Base-by-base conservation (phyloP, 2,329 filamentous ascomycete species). In the Colletotrichum noveboracense region DNA sequence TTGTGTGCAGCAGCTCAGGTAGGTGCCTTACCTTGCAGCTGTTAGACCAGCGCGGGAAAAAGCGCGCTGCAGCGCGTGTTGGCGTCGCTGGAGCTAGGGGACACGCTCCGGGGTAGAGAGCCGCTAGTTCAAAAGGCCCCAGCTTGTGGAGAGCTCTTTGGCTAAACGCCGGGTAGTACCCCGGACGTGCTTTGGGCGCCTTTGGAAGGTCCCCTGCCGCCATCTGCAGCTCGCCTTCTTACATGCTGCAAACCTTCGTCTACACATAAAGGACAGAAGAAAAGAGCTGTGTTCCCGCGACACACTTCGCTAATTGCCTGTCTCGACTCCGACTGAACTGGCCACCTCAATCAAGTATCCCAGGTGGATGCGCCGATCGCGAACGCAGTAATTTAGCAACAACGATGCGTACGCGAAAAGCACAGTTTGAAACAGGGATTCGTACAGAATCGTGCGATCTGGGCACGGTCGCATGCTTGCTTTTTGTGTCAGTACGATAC, bases 1-100 rank as follows among this genome's bases (percentile, higher is more conserved):
- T 55, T 16, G 64, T 43, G 24, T 48, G 38, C 64, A 18, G 61
- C n/a, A 68, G 30, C 18, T 52, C 43, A 52, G 43, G 43, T 24
- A 48, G 36, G 36, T 38, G 18, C 43, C n/a, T 52, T 52, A 21
- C 43, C 43, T 52, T 13, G 9, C 38, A 68, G 66, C 38, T 68
- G 38, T 36, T 55, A 34, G 18, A 28, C 30, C 56, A 28, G 34
- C 67, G 36, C 67, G 28, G 38, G 34, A 32, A 48, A 48, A 52
- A 64, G 56, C 56, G 67, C 67, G 67, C 61, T 65, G 30, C 60
- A 34, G 60, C 69, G 69, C 58, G 69, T 65, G 69, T 65, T 34
- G 36, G 34, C 30, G 65, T 67, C 43, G 60, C 36, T 52, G 68
- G 21, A 71, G 68, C 68, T 65, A 43, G 48, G 12, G 14, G 16